Evolutionary conservation across 2,329 filamentous ascomycete genomes (phyloP), one percentile per base, ranked within the genome.

Genomic region (Sarocladiaceae sp.): DNA sequence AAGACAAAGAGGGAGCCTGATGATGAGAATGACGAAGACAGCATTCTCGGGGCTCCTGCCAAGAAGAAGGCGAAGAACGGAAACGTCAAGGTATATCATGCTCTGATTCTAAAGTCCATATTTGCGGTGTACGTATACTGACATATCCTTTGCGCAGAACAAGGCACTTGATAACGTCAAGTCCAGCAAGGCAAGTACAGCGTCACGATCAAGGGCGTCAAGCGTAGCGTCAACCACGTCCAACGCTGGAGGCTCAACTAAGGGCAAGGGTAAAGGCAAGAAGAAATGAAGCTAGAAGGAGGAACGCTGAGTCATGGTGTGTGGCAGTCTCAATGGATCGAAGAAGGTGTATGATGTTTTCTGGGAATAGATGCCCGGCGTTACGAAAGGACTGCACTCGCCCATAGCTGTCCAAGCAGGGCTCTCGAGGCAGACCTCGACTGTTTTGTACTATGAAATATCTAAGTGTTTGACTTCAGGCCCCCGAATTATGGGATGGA

Each of bases 141-240:
- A 47, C 39, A 20, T 42, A 44, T 34, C 11, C 3, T 16, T 12
- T 33, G 21, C 23, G 51, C 60, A 97, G 90, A 95, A 96, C 66
- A 97, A 97, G 69, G 82, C 88, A 43, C 78, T 96, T 39, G 93
- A 96, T 55, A 87, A 83, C 37, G 80, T 95, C 58, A 96, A 96
- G 66, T 81, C 77, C 47, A 86, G 79, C 66, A 93, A 90, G 63
- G 76, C 79, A 41, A 85, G 78, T 46, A 93, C 89, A 1, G 77
- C 83, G 4, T 75, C 82, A 4, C 85, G 83, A 0, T 96, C 90
- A 18, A 78, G 93, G 50, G 90, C 90, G 13, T 91, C 84, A 4
- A 97, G 93, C 61, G 88, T 96, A 20, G 81, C 79, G 24, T 95
- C 90, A 1, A 87, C 78, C 34, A 76, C 73, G 29, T 85, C 84